phyloP scores from a whole-genome alignment of 108 stramenopile genomes.

The Thalassiosira profunda region DNA sequence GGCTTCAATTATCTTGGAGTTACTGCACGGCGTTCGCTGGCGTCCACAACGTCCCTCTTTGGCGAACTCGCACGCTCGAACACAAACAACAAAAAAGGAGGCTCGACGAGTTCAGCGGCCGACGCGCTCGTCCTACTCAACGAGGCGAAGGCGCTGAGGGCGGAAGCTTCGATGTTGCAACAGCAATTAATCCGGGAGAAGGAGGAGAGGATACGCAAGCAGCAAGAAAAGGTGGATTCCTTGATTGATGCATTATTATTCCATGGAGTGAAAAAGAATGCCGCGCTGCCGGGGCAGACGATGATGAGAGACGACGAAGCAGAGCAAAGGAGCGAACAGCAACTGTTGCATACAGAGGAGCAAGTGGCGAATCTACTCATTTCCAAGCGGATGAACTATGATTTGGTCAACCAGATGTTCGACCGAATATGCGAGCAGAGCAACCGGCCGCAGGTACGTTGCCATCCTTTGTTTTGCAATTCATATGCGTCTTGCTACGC shows the following conservation, averaged over 20 bases:
- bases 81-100: too few species aligned
- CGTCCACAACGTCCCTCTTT: too few species aligned
- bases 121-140: slow-evolving; percentile 11
- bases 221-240: slow-evolving; percentile 57
- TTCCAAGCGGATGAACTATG: slow-evolving; percentile 64
- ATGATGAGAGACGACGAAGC: slow-evolving; percentile 20
- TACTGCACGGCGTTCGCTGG: too few species aligned
- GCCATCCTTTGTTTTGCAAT: too few species aligned
- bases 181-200: slow-evolving; percentile 40
- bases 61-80: too few species aligned
- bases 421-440: slow-evolving; percentile 59
- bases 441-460: too few species aligned
- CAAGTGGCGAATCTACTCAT: slow-evolving; percentile 51
- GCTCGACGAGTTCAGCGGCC: too few species aligned
- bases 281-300: neutral
- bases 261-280: slow-evolving; percentile 19
- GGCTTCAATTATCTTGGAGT: too few species aligned
- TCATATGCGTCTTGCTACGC: too few species aligned
- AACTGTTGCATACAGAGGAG: slow-evolving; percentile 71
- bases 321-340: slow-evolving; percentile 18
- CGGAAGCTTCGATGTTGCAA: slow-evolving; percentile 23
- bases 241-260: slow-evolving; percentile 69
- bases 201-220: slow-evolving; percentile 44
- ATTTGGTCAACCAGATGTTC: slow-evolving; percentile 75
- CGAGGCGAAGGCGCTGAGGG: slow-evolving; percentile 18